Conservation (phyloP, 352 stramenopile genomes). For the Globisporangium cylindrosporum region DNA sequence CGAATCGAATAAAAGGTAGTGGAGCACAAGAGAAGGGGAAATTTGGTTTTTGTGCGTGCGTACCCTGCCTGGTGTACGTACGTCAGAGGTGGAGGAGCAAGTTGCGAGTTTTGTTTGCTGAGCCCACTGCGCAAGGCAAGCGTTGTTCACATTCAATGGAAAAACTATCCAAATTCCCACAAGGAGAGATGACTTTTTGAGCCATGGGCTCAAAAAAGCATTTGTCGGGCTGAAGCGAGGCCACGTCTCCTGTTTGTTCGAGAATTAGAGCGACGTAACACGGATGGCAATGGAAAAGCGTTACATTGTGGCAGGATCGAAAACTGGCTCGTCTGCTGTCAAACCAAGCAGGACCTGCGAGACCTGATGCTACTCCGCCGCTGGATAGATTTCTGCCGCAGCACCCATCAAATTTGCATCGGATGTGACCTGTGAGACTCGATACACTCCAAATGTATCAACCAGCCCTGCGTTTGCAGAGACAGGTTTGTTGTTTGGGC, state of each 20-base stretch:
- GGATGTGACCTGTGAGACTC: background rate
- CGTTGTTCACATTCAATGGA: background rate
- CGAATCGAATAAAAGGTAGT: background rate
- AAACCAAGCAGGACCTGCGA: constrained; percentile 1
- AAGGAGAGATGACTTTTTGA: background rate
- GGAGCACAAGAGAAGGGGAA: background rate
- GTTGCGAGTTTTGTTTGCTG: background rate
- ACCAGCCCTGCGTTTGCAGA: background rate
- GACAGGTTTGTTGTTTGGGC: background rate
- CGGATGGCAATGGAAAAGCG: constrained; percentile 3
- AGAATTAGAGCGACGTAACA: constrained; percentile 11
- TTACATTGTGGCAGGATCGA: constrained; percentile 6
- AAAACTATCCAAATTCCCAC: background rate
- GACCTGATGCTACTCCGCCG: background rate
- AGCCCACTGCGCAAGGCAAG: background rate
- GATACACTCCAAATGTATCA: constrained; percentile 14
- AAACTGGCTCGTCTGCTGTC: constrained; percentile 10
- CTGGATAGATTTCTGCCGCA: background rate
- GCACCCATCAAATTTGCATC: background rate
- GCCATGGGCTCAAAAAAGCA: background rate
- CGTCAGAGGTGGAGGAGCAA: constrained; percentile 1
- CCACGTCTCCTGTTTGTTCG: background rate
- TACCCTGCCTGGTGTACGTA: constrained; percentile 3
- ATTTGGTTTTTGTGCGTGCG: background rate
- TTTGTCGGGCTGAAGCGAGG: background rate